Evolutionary conservation across 2,329 filamentous ascomycete genomes (phyloP).

Genomic region (Sclerotinia sclerotiorum): DNA sequence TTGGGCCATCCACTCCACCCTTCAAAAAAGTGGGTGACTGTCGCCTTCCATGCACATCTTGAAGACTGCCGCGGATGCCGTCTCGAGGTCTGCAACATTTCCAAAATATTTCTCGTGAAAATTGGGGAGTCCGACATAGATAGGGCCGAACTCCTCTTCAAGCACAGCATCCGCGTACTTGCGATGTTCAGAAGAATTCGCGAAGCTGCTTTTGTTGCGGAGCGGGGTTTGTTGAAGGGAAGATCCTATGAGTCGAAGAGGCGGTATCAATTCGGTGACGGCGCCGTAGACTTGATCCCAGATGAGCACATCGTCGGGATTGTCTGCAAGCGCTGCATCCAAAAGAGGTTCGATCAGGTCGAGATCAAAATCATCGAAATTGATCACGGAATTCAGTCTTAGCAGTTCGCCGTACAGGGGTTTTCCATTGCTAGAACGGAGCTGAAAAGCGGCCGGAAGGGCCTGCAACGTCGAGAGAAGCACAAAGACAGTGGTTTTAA

Average conservation of each 20-base stretch:
- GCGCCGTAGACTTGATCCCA: conserved; percentile 14
- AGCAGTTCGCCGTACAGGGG: no score
- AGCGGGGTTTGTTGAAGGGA: neutral
- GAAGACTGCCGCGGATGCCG: neutral
- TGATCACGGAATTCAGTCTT: neutral
- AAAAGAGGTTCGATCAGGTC: conserved; percentile 26
- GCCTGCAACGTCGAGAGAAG: no score
- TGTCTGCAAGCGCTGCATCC: conserved; percentile 27
- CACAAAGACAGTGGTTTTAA: no score
- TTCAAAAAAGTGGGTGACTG: neutral
- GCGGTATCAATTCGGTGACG: conserved; percentile 28
- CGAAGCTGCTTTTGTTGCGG: conserved; percentile 24
- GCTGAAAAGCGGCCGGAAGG: no score
- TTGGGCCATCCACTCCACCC: neutral
- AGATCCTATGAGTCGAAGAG: conserved; percentile 16
- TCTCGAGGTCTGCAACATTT: neutral
- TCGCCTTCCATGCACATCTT: neutral
- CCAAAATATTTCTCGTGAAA: conserved; percentile 25
- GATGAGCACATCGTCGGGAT: conserved; percentile 25
- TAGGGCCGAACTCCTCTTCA: conserved; percentile 33
- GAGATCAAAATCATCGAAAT: conserved; percentile 18
- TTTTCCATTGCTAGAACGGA: no score
- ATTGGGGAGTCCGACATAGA: conserved; percentile 24
- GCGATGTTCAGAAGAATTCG: conserved; percentile 24
- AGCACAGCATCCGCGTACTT: conserved; percentile 23